Base-by-base conservation (phyloP, 768 basidiomycete genomes). In the Podaxis sp. region DNA sequence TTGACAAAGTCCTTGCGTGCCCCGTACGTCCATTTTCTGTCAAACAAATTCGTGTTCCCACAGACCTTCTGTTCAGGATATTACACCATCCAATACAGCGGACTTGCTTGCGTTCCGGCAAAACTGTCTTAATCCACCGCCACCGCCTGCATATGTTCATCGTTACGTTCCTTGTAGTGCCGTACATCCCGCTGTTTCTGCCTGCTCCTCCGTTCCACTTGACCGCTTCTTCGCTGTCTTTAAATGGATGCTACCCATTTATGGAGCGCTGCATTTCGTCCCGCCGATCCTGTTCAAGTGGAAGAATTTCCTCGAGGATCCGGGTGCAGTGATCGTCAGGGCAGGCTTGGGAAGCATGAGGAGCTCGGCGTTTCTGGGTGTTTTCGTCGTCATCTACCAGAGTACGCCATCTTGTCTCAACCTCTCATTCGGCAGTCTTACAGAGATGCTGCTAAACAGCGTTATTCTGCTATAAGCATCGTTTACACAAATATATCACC, bases 241-340 rank as follows among this genome's bases (percentile, higher is more conserved):
- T 72, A 85, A 83, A 75, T 96, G 84, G 90, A 94, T 91, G 76
- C 72, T 90, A 49, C 90, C 87, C 2, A 85, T 89, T 43, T 98
- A 98, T 68, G 89, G 92, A 22, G 94, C 93, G 0, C 75, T 98
- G 36, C 96, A 98, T 72, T 83, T 97, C 63, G 84, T 97, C 29
- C 96, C 96, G 1, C 82, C 89, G 52, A 76, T 98, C 11, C 76
- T 97, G 4, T 93, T 98, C 74, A 91, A 93, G 67, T 79, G 89
- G 41, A 79, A 82, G 25, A 74, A 78, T 0, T 91, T 96, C 71
- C 68, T 82, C 54, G 78, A 82, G 47, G 84, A 88, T 67, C 95
- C 95, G 0, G 72, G 80, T 22, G 77, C 76, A 46, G 87, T 95
- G 76, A 73, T 94, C 1, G 70, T 85, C 8, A 84, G 80, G 62